phyloP scores from a whole-genome alignment of 2,329 filamentous ascomycete species.

The Stachybotrys chartarum region DNA sequence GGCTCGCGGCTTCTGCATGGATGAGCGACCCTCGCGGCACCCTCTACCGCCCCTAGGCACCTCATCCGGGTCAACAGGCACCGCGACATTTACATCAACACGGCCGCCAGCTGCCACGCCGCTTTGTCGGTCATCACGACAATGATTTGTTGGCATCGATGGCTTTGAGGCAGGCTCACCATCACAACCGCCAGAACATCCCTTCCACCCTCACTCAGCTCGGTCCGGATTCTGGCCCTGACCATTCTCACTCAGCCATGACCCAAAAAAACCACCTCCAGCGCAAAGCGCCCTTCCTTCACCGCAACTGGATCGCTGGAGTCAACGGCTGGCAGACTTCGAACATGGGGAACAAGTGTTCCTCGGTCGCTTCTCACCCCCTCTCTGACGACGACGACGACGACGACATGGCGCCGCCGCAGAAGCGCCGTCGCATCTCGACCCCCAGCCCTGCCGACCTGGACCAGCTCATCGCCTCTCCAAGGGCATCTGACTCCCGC shows the following conservation, averaged over 20 bases:
- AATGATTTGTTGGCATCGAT: slow-evolving; percentile 6
- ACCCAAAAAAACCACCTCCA: slow-evolving; percentile 37
- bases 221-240: slow-evolving; percentile 17
- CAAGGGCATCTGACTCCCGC: slow-evolving; percentile 21
- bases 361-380: slow-evolving; percentile 21
- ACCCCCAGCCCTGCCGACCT: slow-evolving; percentile 25
- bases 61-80: neutral
- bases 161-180: slow-evolving; percentile 2
- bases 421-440: slow-evolving; percentile 44
- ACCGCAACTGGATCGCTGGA: slow-evolving; percentile 45
- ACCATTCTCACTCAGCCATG: slow-evolving; percentile 35
- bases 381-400: slow-evolving; percentile 20
- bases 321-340: slow-evolving; percentile 34
- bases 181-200: neutral
- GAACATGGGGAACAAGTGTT: slow-evolving; percentile 37
- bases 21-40: neutral
- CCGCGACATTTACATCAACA: neutral
- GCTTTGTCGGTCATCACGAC: slow-evolving; percentile 2
- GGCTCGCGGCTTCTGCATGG: neutral
- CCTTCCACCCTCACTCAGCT: slow-evolving; percentile 6
- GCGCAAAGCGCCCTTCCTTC: slow-evolving; percentile 46
- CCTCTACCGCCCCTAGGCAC: neutral
- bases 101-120: neutral
- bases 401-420: slow-evolving; percentile 29
- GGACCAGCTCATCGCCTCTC: slow-evolving; percentile 25